Evolutionary conservation across 306 rosid species (phyloP).

Genomic region (Lathyrus tuberosus): DNA sequence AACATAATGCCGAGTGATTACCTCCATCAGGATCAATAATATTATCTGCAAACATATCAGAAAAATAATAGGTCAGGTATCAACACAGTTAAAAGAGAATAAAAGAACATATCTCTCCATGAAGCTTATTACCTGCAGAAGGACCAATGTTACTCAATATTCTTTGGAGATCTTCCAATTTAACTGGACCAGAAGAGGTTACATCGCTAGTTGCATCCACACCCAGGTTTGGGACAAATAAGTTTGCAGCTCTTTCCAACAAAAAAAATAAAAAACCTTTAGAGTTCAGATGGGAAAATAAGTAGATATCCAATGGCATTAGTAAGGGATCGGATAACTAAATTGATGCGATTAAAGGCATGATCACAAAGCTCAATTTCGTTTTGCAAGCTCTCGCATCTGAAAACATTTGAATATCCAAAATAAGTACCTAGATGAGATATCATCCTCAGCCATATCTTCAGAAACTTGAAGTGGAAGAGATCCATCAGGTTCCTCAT

Average conservation of each 20-base stretch:
- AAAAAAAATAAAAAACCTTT: constrained; percentile 8
- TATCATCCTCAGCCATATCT: constrained; percentile 78
- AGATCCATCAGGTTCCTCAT: constrained; percentile 75
- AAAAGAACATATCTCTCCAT: constrained; percentile 22
- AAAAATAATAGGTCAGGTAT: constrained; percentile 46
- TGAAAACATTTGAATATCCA: constrained; percentile 34
- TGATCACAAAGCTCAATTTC: constrained; percentile 32
- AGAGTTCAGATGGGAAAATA: constrained; percentile 27
- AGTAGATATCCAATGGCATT: constrained; percentile 8
- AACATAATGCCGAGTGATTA: constrained; percentile 42
- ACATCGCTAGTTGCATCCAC: constrained; percentile 61
- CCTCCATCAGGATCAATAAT: constrained; percentile 85
- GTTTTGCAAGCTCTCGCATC: constrained; percentile 9
- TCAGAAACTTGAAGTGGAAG: constrained; percentile 76
- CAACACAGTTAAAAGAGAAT: constrained; percentile 20
- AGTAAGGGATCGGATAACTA: constrained; percentile 21
- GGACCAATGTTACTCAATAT: constrained; percentile 79
- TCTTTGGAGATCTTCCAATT: constrained; percentile 84
- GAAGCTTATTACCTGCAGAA: constrained; percentile 60
- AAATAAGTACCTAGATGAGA: constrained; percentile 72
- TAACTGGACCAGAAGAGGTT: constrained; percentile 78
- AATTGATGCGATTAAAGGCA: constrained; percentile 10
- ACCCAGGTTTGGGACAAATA: constrained; percentile 61
- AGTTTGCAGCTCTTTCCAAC: constrained; percentile 50
- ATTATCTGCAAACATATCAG: constrained; percentile 55